Percentiles rank a stretch among this genome's conserved stretches.
These are phyloP conservation scores for Zoysia pacifica DNA, from an alignment of 176 grass and related monocot genomes.

Conservation along the genomic window DNA sequence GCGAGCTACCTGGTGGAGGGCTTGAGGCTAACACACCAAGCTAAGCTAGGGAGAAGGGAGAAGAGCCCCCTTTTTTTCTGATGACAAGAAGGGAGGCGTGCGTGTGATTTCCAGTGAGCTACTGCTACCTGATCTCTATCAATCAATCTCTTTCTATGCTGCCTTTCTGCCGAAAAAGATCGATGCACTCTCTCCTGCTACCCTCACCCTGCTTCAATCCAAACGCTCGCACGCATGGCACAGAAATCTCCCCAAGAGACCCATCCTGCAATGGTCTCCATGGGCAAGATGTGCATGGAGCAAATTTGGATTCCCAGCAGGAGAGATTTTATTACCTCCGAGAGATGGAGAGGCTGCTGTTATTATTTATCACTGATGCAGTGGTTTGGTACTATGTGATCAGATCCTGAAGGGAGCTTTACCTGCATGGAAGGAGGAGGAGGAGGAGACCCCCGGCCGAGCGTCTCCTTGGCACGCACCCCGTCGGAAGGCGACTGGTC, in stretches of 20 bases:
- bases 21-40: not conserved
- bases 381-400: slow-evolving; percentile 49
- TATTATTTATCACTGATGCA: slow-evolving; percentile 13
- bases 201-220: slow-evolving; percentile 30
- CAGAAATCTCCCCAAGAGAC: slow-evolving; percentile 24
- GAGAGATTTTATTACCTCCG: not conserved
- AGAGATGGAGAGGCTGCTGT: not conserved
- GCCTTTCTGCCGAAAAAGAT: slow-evolving; percentile 57
- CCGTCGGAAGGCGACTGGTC: slow-evolving; percentile 67
- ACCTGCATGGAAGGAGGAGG: slow-evolving; percentile 63
- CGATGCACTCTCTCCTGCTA: slow-evolving; percentile 28
- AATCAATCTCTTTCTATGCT: slow-evolving; percentile 49
- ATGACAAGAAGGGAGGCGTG: slow-evolving; percentile 37
- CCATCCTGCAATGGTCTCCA: slow-evolving; percentile 17
- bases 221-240: not conserved
- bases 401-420: slow-evolving; percentile 52
- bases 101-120: slow-evolving; percentile 57
- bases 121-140: slow-evolving; percentile 32
- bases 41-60: slow-evolving; percentile 38
- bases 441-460: slow-evolving; percentile 37
- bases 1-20: slow-evolving; percentile 21
- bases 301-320: slow-evolving; percentile 32
- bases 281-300: slow-evolving; percentile 45
- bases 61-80: not conserved
- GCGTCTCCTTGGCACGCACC: slow-evolving; percentile 43